Evolutionary conservation across 2,329 filamentous ascomycete genomes (phyloP).

Genomic region (Paraconiothyrium brasiliense): DNA sequence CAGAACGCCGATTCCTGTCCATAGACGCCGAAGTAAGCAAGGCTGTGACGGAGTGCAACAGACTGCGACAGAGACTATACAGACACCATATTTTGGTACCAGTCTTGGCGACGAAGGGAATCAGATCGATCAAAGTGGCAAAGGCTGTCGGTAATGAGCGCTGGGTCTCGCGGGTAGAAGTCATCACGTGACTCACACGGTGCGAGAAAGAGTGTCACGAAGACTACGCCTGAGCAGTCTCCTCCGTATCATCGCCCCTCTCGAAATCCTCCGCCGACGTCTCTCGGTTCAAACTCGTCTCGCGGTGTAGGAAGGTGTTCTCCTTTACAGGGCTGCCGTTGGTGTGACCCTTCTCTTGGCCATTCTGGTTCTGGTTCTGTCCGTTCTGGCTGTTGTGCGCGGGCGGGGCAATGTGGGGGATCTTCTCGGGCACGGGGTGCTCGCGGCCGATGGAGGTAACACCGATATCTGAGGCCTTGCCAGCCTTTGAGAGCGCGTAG

Average conservation of each 20-base stretch:
- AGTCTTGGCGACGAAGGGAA: conserved; percentile 17
- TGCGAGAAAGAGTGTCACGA: background rate
- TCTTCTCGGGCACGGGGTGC: conserved; percentile 94
- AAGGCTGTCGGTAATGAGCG: conserved; percentile 12
- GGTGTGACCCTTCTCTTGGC: conserved; percentile 59
- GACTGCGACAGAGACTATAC: conserved; percentile 25
- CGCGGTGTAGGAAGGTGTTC: conserved; percentile 83
- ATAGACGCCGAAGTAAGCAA: conserved; percentile 21
- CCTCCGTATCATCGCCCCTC: conserved; percentile 41
- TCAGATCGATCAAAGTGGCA: conserved; percentile 14
- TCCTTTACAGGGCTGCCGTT: conserved; percentile 89
- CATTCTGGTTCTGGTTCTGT: conserved; percentile 45
- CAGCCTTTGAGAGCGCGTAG: conserved; percentile 95
- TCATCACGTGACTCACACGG: background rate
- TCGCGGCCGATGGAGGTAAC: conserved; percentile 93
- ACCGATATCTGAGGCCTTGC: conserved; percentile 93
- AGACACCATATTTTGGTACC: conserved; percentile 31
- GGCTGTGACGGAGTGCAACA: conserved; percentile 21
- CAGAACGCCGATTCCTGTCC: conserved; percentile 30
- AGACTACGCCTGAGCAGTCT: conserved; percentile 31
- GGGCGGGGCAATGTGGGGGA: conserved; percentile 84
- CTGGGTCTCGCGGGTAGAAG: background rate
- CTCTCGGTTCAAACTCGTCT: conserved; percentile 79
- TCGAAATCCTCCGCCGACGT: conserved; percentile 74
- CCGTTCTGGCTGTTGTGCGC: conserved; percentile 55